Evolutionary conservation across 768 basidiomycete genomes (phyloP).

Genomic region (Rhodocollybia butyracea): DNA sequence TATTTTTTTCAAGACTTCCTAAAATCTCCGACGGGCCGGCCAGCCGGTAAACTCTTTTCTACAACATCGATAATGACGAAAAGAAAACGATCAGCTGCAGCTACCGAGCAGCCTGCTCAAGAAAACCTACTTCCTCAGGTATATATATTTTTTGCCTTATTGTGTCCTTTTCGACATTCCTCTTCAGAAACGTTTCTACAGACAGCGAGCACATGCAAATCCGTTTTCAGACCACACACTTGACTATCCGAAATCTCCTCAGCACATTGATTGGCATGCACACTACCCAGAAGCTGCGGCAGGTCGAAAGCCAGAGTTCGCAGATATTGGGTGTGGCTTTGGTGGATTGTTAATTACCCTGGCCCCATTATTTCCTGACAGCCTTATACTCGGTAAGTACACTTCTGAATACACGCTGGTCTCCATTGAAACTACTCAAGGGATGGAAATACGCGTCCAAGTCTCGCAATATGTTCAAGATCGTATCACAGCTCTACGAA

Average conservation of each 20-base stretch:
- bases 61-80: slow-evolving; percentile 26
- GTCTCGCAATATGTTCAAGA: slow-evolving; percentile 96
- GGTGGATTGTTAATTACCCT: slow-evolving; percentile 89
- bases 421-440: slow-evolving; percentile 36
- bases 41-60: too few relatives aligned
- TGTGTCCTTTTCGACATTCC: neutral
- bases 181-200: slow-evolving; percentile 75
- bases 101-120: slow-evolving; percentile 10
- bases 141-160: slow-evolving; percentile 2
- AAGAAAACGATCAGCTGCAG: slow-evolving; percentile 26
- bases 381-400: slow-evolving; percentile 86
- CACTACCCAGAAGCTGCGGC: slow-evolving; percentile 71
- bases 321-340: slow-evolving; percentile 97
- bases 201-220: slow-evolving; percentile 82
- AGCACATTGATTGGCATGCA: slow-evolving; percentile 71
- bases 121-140: slow-evolving; percentile 49
- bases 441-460: slow-evolving; percentile 95
- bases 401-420: slow-evolving; percentile 17
- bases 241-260: slow-evolving; percentile 79
- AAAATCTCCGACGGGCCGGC: too few relatives aligned
- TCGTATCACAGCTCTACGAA: slow-evolving; percentile 86
- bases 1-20: too few relatives aligned
- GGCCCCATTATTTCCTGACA: slow-evolving; percentile 88
- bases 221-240: slow-evolving; percentile 88
- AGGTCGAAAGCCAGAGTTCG: slow-evolving; percentile 82